Evolutionary conservation across 2,329 filamentous ascomycete genomes (phyloP).

Genomic region (Emergomyces orientalis): DNA sequence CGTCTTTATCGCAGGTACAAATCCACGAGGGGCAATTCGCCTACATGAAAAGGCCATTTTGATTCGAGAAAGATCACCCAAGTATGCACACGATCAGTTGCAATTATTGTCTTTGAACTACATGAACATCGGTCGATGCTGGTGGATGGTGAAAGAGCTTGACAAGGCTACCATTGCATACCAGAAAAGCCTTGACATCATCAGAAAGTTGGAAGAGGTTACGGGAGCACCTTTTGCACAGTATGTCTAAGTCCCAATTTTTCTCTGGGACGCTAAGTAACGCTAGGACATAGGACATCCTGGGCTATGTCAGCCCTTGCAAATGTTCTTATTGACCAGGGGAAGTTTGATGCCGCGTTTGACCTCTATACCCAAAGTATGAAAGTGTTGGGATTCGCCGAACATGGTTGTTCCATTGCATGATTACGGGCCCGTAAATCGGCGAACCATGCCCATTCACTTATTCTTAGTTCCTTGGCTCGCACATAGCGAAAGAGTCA

Average conservation of each 20-base stretch:
- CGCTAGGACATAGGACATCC: background rate
- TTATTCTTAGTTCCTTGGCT: no score
- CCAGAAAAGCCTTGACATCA: background rate
- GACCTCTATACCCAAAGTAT: background rate
- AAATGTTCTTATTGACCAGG: background rate
- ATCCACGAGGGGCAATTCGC: background rate
- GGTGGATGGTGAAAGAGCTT: background rate
- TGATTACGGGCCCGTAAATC: no score
- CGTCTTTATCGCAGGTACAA: background rate
- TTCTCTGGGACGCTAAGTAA: background rate
- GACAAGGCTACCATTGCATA: background rate
- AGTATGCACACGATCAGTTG: background rate
- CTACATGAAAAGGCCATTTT: background rate
- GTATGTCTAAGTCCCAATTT: background rate
- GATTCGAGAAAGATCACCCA: background rate
- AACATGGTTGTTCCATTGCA: no score
- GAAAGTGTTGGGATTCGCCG: no score
- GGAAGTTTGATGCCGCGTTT: background rate
- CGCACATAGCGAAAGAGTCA: no score
- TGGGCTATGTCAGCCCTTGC: background rate
- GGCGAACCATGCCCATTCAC: no score
- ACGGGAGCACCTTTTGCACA: background rate
- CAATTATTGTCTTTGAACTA: background rate
- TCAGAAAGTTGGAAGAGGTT: background rate
- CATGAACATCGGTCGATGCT: background rate